A percentile compares a stretch with the other conserved stretches of the same genome.
Evolutionary conservation across 2,329 filamentous ascomycete species (phyloP).

Genomic region (Fonsecaea multimorphosa): DNA sequence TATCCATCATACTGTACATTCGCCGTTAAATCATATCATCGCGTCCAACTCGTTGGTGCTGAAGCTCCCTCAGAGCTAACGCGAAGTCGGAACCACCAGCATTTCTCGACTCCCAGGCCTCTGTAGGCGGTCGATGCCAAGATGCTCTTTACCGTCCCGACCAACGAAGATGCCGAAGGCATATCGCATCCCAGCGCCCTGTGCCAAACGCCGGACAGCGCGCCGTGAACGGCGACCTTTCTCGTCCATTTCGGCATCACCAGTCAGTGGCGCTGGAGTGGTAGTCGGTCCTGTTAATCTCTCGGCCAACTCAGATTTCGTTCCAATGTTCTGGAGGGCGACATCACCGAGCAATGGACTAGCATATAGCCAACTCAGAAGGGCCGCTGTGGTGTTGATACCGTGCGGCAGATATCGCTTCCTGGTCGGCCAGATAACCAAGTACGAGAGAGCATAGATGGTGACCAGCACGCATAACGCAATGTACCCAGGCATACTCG

Average conservation of each 20-base stretch:
- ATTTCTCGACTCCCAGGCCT: constrained; percentile 52
- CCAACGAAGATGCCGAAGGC: constrained; percentile 65
- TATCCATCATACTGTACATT: constrained; percentile 5
- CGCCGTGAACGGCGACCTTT: constrained; percentile 41
- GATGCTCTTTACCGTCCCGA: constrained; percentile 64
- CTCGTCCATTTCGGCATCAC: constrained; percentile 43
- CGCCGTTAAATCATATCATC: neutral
- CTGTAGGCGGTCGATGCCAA: constrained; percentile 64
- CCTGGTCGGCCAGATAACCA: constrained; percentile 66
- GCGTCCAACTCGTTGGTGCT: neutral
- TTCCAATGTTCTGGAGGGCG: constrained; percentile 71
- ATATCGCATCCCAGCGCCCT: constrained; percentile 50
- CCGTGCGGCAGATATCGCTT: constrained; percentile 72
- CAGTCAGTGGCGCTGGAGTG: constrained; percentile 49
- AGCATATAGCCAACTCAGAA: constrained; percentile 77
- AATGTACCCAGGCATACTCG: constrained; percentile 75
- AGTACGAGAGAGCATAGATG: constrained; percentile 70
- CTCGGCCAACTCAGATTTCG: constrained; percentile 71
- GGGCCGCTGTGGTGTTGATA: constrained; percentile 73
- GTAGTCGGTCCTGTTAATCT: constrained; percentile 62
- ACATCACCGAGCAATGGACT: constrained; percentile 74
- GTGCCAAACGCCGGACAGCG: constrained; percentile 31
- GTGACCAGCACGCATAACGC: constrained; percentile 73
- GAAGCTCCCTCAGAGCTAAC: neutral
- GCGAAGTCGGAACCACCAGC: constrained; percentile 47